phyloP scores from a whole-genome alignment of 768 basidiomycete genomes.

The Amanita molliuscula region DNA sequence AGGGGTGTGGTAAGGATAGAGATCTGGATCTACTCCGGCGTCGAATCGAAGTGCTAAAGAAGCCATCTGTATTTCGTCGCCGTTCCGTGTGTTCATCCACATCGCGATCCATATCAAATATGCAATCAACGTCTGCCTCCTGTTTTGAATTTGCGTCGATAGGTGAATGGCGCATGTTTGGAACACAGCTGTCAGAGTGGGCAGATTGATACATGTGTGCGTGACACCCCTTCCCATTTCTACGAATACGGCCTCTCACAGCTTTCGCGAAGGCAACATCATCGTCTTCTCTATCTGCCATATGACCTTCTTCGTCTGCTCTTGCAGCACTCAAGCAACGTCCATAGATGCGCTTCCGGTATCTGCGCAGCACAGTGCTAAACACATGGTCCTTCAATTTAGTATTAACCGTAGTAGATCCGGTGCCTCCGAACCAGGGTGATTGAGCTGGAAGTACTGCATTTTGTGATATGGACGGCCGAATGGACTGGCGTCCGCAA shows the following conservation, averaged over 20 bases:
- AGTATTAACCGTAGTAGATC: constrained; percentile 89
- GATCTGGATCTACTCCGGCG: constrained; percentile 35
- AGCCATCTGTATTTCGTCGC: constrained; percentile 6
- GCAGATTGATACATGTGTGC: constrained; percentile 29
- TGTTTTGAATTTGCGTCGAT: constrained; percentile 38
- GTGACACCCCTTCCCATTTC: constrained; percentile 27
- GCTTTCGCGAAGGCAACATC: constrained; percentile 12
- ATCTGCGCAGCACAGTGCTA: constrained; percentile 71
- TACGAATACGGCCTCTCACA: constrained; percentile 20
- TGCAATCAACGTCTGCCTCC: constrained; percentile 15
- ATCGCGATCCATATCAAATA: constrained; percentile 37
- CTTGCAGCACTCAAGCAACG: constrained; percentile 25
- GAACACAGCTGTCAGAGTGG: constrained; percentile 24
- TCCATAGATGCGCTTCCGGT: constrained; percentile 43
- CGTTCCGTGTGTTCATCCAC: constrained; percentile 9
- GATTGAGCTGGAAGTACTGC: constrained; percentile 24
- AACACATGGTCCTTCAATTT: constrained; percentile 95
- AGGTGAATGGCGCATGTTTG: constrained; percentile 49
- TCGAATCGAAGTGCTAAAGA: constrained; percentile 26
- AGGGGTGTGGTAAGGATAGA: constrained; percentile 21
- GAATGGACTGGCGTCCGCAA: constrained; percentile 24
- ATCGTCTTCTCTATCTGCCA: constrained; percentile 19
- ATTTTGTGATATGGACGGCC: constrained; percentile 31
- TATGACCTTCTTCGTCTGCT: constrained; percentile 46
- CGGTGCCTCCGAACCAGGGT: constrained; percentile 77